Percentiles rank a stretch among this genome's conserved stretches.
These are phyloP conservation scores for Tetracladium marchalianum DNA, from an alignment of 495 filamentous ascomycete genomes.

Conservation along the genomic window DNA sequence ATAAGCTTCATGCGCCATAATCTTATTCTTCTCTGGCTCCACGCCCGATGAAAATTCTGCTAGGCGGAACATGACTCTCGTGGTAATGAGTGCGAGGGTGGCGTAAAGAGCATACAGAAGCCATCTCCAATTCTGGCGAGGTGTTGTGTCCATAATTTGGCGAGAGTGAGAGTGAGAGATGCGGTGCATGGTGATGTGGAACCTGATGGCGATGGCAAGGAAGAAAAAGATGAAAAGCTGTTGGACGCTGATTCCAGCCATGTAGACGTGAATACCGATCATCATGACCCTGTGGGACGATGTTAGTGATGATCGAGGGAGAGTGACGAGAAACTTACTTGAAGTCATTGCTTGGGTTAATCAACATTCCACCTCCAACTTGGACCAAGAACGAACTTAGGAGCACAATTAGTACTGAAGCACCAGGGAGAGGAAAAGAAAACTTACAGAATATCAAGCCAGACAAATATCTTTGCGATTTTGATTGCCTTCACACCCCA, in stretches of 20 bases:
- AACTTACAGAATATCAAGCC: conserved; percentile 51
- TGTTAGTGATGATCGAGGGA: not conserved
- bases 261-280: conserved; percentile 37
- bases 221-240: conserved; percentile 39
- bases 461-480: conserved; percentile 49
- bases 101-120: conserved; percentile 33
- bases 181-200: conserved; percentile 20
- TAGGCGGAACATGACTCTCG: conserved; percentile 48
- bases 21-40: conserved; percentile 26
- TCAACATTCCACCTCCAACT: not conserved
- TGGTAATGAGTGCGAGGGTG: conserved; percentile 31
- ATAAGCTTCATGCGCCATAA: conserved; percentile 40
- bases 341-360: not conserved
- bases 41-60: conserved; percentile 40
- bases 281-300: conserved; percentile 5
- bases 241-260: conserved; percentile 42
- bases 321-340: not conserved
- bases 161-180: not conserved
- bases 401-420: not conserved
- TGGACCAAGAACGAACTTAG: conserved; percentile 12
- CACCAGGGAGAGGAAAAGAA: not conserved
- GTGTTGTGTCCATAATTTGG: conserved; percentile 16
- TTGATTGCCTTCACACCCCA: conserved; percentile 36
- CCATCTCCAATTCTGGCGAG: conserved; percentile 22
- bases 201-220: conserved; percentile 27